Evolutionary conservation across 257 asterid species (phyloP).

Genomic region (Jacaranda copaia): DNA sequence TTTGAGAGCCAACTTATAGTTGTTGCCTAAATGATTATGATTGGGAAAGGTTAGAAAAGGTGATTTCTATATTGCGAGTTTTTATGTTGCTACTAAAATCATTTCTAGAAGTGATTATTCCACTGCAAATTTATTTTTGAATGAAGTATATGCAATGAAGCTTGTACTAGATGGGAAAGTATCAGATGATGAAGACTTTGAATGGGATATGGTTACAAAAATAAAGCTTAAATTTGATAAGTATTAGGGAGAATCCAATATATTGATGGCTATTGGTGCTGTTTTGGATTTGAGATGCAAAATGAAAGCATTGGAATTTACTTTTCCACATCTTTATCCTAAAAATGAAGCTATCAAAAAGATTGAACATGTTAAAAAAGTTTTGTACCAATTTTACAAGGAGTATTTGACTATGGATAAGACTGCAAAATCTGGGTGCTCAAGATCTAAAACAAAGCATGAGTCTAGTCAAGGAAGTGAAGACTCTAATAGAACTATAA

Average conservation of each 20-base stretch:
- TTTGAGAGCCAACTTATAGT: neutral
- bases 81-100: neutral
- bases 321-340: neutral
- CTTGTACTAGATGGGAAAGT: neutral
- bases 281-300: neutral
- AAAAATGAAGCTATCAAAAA: neutral
- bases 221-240: neutral
- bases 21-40: neutral
- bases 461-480: too few relatives aligned
- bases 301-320: neutral
- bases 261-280: neutral
- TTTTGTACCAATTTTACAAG: neutral
- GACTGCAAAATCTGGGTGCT: neutral
- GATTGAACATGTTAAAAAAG: too few relatives aligned
- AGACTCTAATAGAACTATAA: too few relatives aligned
- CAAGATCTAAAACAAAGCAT: too few relatives aligned
- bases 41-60: neutral
- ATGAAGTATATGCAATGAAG: neutral
- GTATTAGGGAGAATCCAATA: too few relatives aligned
- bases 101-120: neutral
- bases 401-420: neutral
- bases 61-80: neutral
- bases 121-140: neutral
- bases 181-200: neutral
- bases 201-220: neutral